Evolutionary conservation across 176 grass and related monocot genomes (phyloP).

Genomic region (Hordeum vulgare): DNA sequence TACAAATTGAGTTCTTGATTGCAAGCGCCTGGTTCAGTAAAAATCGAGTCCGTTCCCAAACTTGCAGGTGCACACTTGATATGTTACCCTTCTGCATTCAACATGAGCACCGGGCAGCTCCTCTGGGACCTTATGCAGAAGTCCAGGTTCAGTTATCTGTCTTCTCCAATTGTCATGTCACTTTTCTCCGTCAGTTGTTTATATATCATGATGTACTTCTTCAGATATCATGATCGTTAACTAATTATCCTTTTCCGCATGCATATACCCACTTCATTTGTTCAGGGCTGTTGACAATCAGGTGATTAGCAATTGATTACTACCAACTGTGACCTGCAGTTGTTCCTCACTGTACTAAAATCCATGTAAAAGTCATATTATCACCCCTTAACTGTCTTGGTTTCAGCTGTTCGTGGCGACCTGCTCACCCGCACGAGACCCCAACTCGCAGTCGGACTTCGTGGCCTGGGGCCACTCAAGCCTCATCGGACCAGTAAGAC

Average conservation of each 20-base stretch:
- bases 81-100: conserved; percentile 68
- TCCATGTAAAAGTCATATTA: not conserved
- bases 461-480: conserved; percentile 60
- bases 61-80: conserved; percentile 48
- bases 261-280: not conserved
- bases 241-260: not conserved
- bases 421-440: conserved; percentile 49
- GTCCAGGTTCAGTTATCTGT: conserved; percentile 40
- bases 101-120: conserved; percentile 59
- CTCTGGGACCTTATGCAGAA: conserved; percentile 83
- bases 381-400: not conserved
- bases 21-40: not conserved
- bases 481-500: conserved; percentile 50
- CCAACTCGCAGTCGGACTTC: conserved; percentile 30
- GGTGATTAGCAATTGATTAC: conserved; percentile 18
- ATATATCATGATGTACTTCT: not conserved
- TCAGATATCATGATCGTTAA: not conserved
- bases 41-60: not conserved
- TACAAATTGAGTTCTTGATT: not conserved
- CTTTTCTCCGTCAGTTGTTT: not conserved
- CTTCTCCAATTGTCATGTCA: not conserved
- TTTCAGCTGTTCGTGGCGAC: conserved; percentile 51
- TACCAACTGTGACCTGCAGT: not conserved
- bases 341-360: not conserved
- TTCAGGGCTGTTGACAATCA: conserved; percentile 62